A percentile compares a stretch with the other conserved stretches of the same genome.
Evolutionary conservation across 169 alveolate species (phyloP).

Genomic region (Eimeria falciformis): DNA sequence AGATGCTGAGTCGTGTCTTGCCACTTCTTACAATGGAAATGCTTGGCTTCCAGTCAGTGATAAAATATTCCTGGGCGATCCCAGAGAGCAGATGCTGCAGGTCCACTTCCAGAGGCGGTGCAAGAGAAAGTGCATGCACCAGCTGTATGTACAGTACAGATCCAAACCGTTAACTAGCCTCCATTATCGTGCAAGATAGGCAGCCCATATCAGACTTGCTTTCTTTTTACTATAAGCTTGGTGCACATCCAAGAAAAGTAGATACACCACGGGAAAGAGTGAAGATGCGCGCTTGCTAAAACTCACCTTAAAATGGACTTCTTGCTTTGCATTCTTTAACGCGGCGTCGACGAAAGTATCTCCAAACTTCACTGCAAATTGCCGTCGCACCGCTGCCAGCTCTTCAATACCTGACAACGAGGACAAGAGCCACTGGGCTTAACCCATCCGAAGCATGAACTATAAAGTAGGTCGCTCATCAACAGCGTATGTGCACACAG

Average conservation of each 20-base stretch:
- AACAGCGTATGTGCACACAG: too few species aligned
- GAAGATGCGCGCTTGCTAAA: background rate
- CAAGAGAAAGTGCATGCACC: constrained; percentile 72
- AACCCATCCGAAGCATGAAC: too few species aligned
- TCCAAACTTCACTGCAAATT: constrained; percentile 72
- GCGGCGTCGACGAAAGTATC: constrained; percentile 72
- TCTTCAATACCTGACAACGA: constrained; percentile 67
- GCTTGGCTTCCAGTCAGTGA: constrained; percentile 56
- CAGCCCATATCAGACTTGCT: too few species aligned
- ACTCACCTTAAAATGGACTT: constrained; percentile 69
- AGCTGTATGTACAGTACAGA: constrained; percentile 26
- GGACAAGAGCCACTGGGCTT: background rate
- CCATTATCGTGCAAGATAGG: too few species aligned
- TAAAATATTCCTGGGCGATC: constrained; percentile 67
- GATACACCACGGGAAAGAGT: background rate
- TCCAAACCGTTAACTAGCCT: too few species aligned
- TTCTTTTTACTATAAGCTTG: background rate
- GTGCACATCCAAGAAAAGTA: background rate
- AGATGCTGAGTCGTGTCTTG: background rate
- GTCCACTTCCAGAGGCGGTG: constrained; percentile 74
- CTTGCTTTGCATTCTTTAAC: constrained; percentile 60
- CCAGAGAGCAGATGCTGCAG: constrained; percentile 65
- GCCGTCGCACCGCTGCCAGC: constrained; percentile 64
- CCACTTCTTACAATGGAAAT: background rate
- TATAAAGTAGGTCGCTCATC: too few species aligned